Base-by-base conservation (phyloP, 768 basidiomycete genomes). In the Leccinum olivaceopallidum region DNA sequence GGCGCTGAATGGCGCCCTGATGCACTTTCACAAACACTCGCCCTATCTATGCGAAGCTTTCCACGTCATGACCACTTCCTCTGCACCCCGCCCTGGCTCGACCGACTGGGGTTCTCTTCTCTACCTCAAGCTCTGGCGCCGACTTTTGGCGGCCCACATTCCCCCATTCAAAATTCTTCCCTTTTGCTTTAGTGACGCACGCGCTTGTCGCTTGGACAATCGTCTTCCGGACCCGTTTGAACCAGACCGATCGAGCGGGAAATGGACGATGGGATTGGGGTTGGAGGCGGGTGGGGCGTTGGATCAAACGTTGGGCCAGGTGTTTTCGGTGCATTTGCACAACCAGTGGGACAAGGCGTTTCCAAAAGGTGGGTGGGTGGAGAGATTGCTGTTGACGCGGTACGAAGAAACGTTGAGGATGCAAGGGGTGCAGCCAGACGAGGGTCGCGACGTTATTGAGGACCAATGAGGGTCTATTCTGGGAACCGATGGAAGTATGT, bases 11-110 rank as follows among this genome's bases (percentile, higher is more conserved):
- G 96, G 96, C 56, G 95, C 96, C 2, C 78, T 98, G 30, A 94
- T 98, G 90, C 90, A 90, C 74, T 99, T 99, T 79, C 83, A 82
- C 61, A 81, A 85, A 67, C 87, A 90, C 73, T 98, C 96, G 3
- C 94, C 96, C 2, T 99, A 97, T 77, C 87, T 99, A 48, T 98
- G 96, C 78, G 94, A 98, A 77, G 92, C 94, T 2, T 95, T 98
- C 77, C 88, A 96, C 73, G 79, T 94, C 68, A 97, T 99, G 87
- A 78, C 84, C 0, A 83, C 84, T 10, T 87, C 88, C 3, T 75
- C 86, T 0, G 81, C 88, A 3, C 95, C 95, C 1, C 83, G 84
- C 2, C 76, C 86, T 18, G 85, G 87, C 48, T 89, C 93, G 24
- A 94, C 94, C 8, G 94, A 96, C 73, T 98, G 96, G 96, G 96